phyloP scores from a whole-genome alignment of 2,329 filamentous ascomycete genomes.

The Eurotiales sp. region DNA sequence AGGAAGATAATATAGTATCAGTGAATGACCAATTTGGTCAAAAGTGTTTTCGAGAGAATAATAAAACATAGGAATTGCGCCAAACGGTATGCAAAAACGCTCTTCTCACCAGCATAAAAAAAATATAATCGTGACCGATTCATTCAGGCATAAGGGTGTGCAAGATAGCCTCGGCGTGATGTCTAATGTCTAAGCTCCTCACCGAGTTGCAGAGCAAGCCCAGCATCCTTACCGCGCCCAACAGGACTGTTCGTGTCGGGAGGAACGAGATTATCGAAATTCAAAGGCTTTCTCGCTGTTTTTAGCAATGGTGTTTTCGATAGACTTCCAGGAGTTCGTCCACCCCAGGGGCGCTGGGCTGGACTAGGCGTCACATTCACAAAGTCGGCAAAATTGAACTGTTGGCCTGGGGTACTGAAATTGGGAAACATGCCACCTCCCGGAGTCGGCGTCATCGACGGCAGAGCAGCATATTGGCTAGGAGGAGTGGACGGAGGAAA shows the following conservation, averaged over 20 bases:
- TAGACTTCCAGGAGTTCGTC: slow-evolving; percentile 52
- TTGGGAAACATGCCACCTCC: slow-evolving; percentile 70
- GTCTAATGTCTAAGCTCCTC: slow-evolving; percentile 56
- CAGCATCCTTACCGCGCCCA: slow-evolving; percentile 42
- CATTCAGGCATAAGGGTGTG: slow-evolving; percentile 10
- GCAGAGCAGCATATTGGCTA: slow-evolving; percentile 54
- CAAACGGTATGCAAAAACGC: slow-evolving; percentile 1
- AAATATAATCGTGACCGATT: slow-evolving; percentile 13
- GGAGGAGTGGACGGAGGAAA: slow-evolving; percentile 72
- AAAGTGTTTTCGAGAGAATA: background rate
- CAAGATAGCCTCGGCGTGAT: slow-evolving; percentile 10
- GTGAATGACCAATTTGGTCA: background rate
- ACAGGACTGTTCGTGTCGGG: slow-evolving; percentile 48
- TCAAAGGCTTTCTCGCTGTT: slow-evolving; percentile 70
- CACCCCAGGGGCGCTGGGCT: slow-evolving; percentile 75
- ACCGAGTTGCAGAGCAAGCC: slow-evolving; percentile 63
- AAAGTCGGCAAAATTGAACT: slow-evolving; percentile 93
- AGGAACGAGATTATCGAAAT: slow-evolving; percentile 72
- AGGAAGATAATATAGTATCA: slow-evolving; percentile 3
- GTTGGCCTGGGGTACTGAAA: slow-evolving; percentile 73
- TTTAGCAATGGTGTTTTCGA: slow-evolving; percentile 68
- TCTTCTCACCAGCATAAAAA: slow-evolving; percentile 5
- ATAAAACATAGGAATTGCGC: slow-evolving; percentile 6
- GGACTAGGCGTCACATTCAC: slow-evolving; percentile 96
- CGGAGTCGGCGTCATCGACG: slow-evolving; percentile 54